Conservation (phyloP, 352 stramenopile genomes). For the Globisporangium paroecandrum region DNA sequence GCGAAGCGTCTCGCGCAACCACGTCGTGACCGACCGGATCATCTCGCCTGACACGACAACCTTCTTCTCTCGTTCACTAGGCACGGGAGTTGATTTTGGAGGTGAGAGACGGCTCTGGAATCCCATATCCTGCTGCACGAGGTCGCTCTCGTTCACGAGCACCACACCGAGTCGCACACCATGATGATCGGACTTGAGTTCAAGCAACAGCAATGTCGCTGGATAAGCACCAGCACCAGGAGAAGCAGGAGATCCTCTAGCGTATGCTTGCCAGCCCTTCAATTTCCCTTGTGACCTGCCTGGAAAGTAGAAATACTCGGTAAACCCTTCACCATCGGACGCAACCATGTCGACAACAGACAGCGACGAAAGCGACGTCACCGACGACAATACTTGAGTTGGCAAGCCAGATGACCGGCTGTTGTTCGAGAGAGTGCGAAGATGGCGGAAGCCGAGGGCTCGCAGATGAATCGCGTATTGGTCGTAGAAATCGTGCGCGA, state of each 20-base stretch:
- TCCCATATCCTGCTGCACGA: conserved; percentile 57
- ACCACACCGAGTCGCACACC: conserved; percentile 60
- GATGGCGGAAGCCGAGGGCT: conserved; percentile 59
- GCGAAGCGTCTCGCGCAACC: conserved; percentile 49
- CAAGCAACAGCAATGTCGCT: conserved; percentile 46
- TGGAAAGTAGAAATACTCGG: conserved; percentile 66
- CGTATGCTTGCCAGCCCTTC: conserved; percentile 24
- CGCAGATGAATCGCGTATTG: conserved; percentile 62
- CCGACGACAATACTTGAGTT: neutral
- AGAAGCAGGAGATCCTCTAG: conserved; percentile 10
- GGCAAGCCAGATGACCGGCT: conserved; percentile 10
- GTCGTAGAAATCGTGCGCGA: conserved; percentile 68
- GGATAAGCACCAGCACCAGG: conserved; percentile 15
- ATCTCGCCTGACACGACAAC: conserved; percentile 30
- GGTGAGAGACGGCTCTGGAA: conserved; percentile 43
- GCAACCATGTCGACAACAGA: conserved; percentile 31
- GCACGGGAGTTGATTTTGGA: neutral
- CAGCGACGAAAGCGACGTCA: conserved; percentile 18
- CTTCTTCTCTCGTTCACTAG: conserved; percentile 14
- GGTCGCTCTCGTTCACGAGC: conserved; percentile 55
- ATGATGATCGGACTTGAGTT: conserved; percentile 76
- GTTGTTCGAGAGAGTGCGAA: conserved; percentile 37
- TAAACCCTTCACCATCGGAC: conserved; percentile 46
- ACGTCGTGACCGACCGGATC: conserved; percentile 45
- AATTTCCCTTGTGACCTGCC: conserved; percentile 24